Evolutionary conservation across 2,329 filamentous ascomycete genomes (phyloP), one percentile per base, ranked within the genome.

Genomic region (Alternaria rosae): DNA sequence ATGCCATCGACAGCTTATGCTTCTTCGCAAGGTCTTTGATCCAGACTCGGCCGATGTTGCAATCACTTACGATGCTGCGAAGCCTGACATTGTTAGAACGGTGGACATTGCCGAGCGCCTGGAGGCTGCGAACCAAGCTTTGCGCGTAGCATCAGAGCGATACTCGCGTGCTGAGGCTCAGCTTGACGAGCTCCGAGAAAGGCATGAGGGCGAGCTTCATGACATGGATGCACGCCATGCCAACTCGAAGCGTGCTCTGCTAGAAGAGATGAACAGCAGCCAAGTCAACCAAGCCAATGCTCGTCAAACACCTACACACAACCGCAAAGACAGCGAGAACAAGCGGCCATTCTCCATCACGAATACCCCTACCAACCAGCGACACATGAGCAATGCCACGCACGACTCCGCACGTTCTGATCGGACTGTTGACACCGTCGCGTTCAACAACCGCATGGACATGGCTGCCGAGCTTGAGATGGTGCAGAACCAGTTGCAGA

Each of bases 401-500:
- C 85, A 90, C 65, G 92, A 96, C 73, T 97, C 94, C 35, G 89
- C 87, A 60, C 89, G 91, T 42, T 97, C 94, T 3, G 94, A 98
- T 76, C 87, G 89, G 59, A 97, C 93, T 1, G 88, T 91, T 23
- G 94, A 97, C 77, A 91, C 93, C 15, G 83, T 93, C 43, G 90
- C 89, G 68, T 92, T 92, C 80, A 94, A 95, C 81, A 93, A 91
- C 74, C 90, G 91, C 41, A 94, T 96, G 89, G 94, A 98, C 76
- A 84, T 97, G 62, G 95, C 94, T 73, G 88, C 92, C 4, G 94
- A 98, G 73, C 85, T 97, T 12, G 94, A 98, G 77, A 90, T 97
- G 78, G 85, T 97, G 25, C 94, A 97, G 77, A 97, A 96, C 76
- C 93, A 97, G 77, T 86, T 98, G 54, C 94, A 98, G 75, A 88